A percentile compares a stretch with the other conserved stretches of the same genome.
Conservation (phyloP, 192 early-diverging fungal genomes). For the Podila minutissima region DNA sequence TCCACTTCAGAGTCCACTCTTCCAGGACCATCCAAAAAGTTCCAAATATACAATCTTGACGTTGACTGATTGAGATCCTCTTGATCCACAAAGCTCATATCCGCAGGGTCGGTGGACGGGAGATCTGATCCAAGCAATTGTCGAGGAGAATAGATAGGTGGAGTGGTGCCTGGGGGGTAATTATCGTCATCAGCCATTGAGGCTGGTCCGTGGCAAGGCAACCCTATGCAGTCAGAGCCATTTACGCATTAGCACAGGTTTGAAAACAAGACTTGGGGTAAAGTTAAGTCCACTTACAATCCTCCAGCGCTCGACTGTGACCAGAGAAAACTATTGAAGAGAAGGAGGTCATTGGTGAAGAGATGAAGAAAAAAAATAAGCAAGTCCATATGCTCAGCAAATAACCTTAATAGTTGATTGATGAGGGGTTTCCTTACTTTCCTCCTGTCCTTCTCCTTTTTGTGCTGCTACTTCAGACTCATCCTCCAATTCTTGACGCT, state of each 20-base stretch:
- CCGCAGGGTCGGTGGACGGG: background rate
- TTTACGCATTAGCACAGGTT: too few relatives aligned
- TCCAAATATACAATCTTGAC: background rate
- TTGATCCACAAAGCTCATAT: conserved; percentile 8
- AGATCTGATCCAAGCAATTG: background rate
- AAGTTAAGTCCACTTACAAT: background rate
- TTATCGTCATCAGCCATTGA: too few relatives aligned
- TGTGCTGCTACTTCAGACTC: background rate
- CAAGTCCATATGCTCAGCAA: too few relatives aligned
- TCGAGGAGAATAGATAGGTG: background rate
- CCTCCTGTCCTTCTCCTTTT: too few relatives aligned
- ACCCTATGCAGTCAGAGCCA: too few relatives aligned
- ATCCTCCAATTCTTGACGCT: conserved; percentile 5
- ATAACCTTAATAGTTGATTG: too few relatives aligned
- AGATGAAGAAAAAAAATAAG: too few relatives aligned
- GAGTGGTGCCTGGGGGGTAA: background rate
- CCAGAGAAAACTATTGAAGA: background rate
- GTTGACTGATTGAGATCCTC: background rate
- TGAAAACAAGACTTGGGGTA: too few relatives aligned
- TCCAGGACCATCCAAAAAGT: background rate
- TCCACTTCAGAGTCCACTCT: conserved; percentile 2
- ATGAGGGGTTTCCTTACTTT: too few relatives aligned
- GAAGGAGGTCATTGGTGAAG: background rate
- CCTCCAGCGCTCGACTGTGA: background rate
- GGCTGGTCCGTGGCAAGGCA: too few relatives aligned